Evolutionary conservation across 345 rosid species (phyloP), one percentile per base, ranked within the genome.

Genomic region (Lepidium didymum): DNA sequence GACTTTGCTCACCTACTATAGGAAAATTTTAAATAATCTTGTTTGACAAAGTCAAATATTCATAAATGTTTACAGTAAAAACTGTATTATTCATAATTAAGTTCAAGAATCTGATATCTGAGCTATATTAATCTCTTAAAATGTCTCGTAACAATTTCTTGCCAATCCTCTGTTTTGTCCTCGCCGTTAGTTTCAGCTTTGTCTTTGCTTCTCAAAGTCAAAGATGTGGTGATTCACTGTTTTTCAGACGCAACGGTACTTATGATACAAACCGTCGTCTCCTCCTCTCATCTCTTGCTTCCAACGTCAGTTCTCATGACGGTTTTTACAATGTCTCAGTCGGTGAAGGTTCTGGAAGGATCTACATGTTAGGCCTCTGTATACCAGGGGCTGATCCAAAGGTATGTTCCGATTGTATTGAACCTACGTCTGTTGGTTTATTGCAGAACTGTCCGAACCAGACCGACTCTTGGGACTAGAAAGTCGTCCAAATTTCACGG

Each of bases 381-480:
- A 63, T 21, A 4, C 46, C 56, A 43, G 68, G 68, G 10, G 53
- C 56, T 23, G 68, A 53, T 52, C 69, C 79, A 7, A 68, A 8
- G 11, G 68, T 10, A 7, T 84, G 84, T 51, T 54, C 38, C 0
- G n/a, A 11, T 2, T 82, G 86, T 55, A 53, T 84, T 14, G 35
- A 52, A 13, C 44, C 46, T 8, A 58, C 81, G 1, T 37, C 66
- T 2, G 13, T 3, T 0, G 35, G 31, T 35, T 69, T 80, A 14
- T 15, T 59, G 37, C 5, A 45, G 1, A 56, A 13, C 12, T 84
- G 86, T 54, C 79, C 79, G 2, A 62, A 71, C 70, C 77, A 49
- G 47, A 79, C 67, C 7, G 81, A 85, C 3, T 83, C 85, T 16
- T 45, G 72, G 11, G 21, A 56, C 27, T 78, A 81, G 79, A 63